Evolutionary conservation across 2,329 filamentous ascomycete genomes (phyloP), one percentile per base, ranked within the genome.

Genomic region (Tolypocladium sp.): DNA sequence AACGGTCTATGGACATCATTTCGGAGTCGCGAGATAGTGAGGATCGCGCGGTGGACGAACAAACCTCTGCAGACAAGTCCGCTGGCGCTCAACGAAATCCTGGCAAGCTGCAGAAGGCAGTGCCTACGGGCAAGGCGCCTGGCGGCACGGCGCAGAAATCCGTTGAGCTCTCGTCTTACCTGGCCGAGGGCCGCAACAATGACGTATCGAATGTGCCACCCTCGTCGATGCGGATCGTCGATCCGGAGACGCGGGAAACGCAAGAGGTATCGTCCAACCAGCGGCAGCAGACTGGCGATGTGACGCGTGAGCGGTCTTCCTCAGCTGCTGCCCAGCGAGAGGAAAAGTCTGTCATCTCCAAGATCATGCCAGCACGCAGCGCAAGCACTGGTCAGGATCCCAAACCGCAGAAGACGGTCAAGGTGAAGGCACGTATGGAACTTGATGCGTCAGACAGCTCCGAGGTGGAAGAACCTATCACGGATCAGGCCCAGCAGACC

Each of bases 91-190:
- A 87, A 63, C 79, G 85, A 61, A 79, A 82, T 58, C 73, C 82
- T 4, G 85, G 82, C 74, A 92, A 91, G 71, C 76, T 91, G 57
- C 88, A 91, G 67, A 92, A 92, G 71, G 81, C 82, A 9, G 81
- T 79, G 6, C 75, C 77, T 17, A 76, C 65, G 25, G 72, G 74
- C 35, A 82, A 78, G 65, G 62, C 71, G 12, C 65, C 66, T 30
- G 60, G 66, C 35, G 66, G 68, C 5, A 61, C 65, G 12, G 63
- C 65, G 4, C 69, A 71, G 44, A 71, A 71, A 53, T 63, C 71
- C 38, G 67, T 74, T 61, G 77, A 81, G 59, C 72, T 77, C 27
- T 74, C 70, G 59, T 72, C 76, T 20, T 77, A 74, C 49, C 70
- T 79, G 63, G 67, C 74, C 49, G 79, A 81, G 64, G 70, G 68